A percentile compares a stretch with the other conserved stretches of the same genome.
Evolutionary conservation across 768 basidiomycete genomes (phyloP).

Genomic region (Termitomyces sp.): DNA sequence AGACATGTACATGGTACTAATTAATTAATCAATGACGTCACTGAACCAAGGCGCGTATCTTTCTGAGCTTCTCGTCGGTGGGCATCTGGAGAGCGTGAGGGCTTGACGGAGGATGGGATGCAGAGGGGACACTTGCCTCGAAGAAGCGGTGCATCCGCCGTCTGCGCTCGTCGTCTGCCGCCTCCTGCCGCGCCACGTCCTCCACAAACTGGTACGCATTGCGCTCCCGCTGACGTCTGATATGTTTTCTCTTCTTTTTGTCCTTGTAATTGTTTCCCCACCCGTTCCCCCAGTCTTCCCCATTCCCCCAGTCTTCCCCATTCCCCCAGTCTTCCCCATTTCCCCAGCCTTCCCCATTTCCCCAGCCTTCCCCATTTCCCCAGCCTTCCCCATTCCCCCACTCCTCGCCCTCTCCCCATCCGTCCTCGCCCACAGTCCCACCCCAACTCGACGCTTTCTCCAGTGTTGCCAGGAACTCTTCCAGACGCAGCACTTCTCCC

Average conservation of each 20-base stretch:
- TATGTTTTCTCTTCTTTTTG: background rate
- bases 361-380: background rate
- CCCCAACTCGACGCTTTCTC: slow-evolving; percentile 15
- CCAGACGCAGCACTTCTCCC: slow-evolving; percentile 35
- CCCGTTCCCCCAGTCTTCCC: background rate
- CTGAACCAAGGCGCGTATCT: slow-evolving; percentile 33
- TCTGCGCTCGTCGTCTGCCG: slow-evolving; percentile 31
- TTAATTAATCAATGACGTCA: background rate
- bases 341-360: no score
- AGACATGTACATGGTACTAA: background rate
- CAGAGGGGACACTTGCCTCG: slow-evolving; percentile 25
- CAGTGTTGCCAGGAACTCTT: slow-evolving; percentile 35
- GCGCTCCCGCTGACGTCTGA: background rate
- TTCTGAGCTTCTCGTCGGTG: slow-evolving; percentile 45
- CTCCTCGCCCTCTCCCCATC: background rate
- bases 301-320: no score
- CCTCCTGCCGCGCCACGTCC: slow-evolving; percentile 32
- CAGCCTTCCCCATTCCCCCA: background rate
- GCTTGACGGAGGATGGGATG: no score
- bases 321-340: no score
- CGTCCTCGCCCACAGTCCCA: background rate
- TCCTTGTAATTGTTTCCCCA: background rate
- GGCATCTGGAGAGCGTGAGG: slow-evolving; percentile 35
- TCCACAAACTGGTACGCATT: slow-evolving; percentile 37
- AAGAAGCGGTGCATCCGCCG: slow-evolving; percentile 45